Evolutionary conservation across 2,329 filamentous ascomycete genomes (phyloP).

Genomic region (Beauveria rudraprayagi): DNA sequence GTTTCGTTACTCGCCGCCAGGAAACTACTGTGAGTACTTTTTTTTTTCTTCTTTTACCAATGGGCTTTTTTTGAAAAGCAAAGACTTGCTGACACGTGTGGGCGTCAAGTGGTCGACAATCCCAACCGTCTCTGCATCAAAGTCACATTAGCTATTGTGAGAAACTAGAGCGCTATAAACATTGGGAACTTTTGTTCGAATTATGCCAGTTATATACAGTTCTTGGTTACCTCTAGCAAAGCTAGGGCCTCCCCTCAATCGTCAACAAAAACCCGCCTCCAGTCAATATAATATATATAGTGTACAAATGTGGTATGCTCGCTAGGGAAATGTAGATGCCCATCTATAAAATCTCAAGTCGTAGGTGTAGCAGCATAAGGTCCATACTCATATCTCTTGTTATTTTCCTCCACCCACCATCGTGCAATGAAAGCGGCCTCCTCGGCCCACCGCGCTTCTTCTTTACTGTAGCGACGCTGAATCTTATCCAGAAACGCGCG

Average conservation of each 20-base stretch:
- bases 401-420: slow-evolving; percentile 30
- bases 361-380: slow-evolving; percentile 3
- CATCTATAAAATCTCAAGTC: neutral
- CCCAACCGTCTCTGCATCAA: slow-evolving; percentile 5
- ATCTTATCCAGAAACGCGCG: neutral
- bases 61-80: neutral
- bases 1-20: slow-evolving; percentile 34
- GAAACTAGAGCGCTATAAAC: neutral
- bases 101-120: slow-evolving; percentile 2
- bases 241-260: neutral
- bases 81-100: neutral
- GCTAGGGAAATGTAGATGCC: neutral
- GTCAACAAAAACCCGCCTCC: neutral
- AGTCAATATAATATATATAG: neutral
- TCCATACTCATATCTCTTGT: slow-evolving; percentile 26
- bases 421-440: slow-evolving; percentile 25
- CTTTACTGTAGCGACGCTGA: neutral
- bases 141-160: slow-evolving; percentile 4
- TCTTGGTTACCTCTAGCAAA: neutral
- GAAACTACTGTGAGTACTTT: slow-evolving; percentile 25
- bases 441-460: slow-evolving; percentile 13
- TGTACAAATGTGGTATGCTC: slow-evolving; percentile 3
- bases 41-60: neutral
- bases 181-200: neutral
- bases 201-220: neutral